Conservation (phyloP, 805 yeast species). For the Komagataella populi region DNA sequence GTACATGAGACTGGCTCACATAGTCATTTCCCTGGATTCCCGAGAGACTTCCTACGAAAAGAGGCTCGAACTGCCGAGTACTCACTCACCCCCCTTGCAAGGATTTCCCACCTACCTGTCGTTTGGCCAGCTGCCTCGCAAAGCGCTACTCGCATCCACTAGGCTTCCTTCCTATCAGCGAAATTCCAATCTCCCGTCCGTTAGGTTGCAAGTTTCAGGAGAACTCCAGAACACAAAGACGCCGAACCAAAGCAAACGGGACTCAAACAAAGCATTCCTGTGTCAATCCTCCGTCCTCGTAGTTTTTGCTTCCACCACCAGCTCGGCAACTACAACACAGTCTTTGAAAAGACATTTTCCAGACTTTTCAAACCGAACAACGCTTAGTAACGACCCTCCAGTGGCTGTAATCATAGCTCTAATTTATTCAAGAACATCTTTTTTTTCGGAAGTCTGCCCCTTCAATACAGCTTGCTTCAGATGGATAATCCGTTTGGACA, state of each 20-base stretch:
- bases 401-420: not conserved
- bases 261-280: constrained; percentile 19
- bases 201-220: constrained; percentile 2
- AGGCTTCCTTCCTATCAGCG: not conserved
- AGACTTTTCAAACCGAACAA: not conserved
- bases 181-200: not conserved
- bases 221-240: constrained; percentile 1
- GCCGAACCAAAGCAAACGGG: constrained; percentile 19
- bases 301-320: constrained; percentile 2
- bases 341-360: not conserved
- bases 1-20: not conserved
- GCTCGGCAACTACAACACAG: not conserved
- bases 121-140: not conserved
- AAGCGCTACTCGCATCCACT: not conserved
- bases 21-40: not conserved
- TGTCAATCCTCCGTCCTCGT: constrained; percentile 26
- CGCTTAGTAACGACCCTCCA: not conserved
- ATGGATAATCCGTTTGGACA: not conserved
- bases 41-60: not conserved
- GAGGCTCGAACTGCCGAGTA: not conserved
- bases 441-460: not conserved
- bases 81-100: not conserved
- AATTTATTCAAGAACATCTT: not conserved
- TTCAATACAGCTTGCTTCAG: not conserved
- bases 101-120: not conserved